phyloP scores from a whole-genome alignment of 2,329 filamentous ascomycete genomes.

The Microsporum audouinii region DNA sequence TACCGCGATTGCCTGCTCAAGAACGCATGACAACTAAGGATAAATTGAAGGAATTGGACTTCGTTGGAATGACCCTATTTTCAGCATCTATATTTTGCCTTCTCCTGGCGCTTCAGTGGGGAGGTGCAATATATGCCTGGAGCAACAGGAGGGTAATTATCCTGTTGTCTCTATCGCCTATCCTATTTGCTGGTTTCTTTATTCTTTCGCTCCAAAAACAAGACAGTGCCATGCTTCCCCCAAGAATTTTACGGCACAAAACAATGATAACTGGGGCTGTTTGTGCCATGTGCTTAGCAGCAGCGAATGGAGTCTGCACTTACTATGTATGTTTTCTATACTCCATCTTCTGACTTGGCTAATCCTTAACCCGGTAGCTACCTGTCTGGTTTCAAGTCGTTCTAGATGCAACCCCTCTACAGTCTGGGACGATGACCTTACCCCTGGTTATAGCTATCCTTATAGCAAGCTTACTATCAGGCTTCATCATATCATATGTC shows the following conservation, averaged over 20 bases:
- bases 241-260: too few species aligned
- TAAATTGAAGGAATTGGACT: conserved; percentile 12
- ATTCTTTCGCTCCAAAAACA: not conserved
- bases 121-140: conserved; percentile 17
- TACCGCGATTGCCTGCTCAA: conserved; percentile 3
- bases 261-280: too few species aligned
- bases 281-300: too few species aligned
- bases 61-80: conserved; percentile 16
- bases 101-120: conserved; percentile 21
- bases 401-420: conserved; percentile 29
- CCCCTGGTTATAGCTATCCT: conserved; percentile 29
- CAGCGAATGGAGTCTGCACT: not conserved
- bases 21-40: conserved; percentile 7
- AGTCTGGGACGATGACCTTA: conserved; percentile 23
- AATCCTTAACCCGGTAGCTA: conserved; percentile 5
- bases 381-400: conserved; percentile 34
- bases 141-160: conserved; percentile 16
- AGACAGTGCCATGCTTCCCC: too few species aligned
- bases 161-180: conserved; percentile 14
- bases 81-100: conserved; percentile 18
- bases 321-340: conserved; percentile 10
- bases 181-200: conserved; percentile 15
- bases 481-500: too few species aligned
- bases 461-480: too few species aligned
- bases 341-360: too few species aligned